These are phyloP conservation scores for Tricholoma sp. DNA, from an alignment of 768 basidiomycete species.

Conservation along the genomic window DNA sequence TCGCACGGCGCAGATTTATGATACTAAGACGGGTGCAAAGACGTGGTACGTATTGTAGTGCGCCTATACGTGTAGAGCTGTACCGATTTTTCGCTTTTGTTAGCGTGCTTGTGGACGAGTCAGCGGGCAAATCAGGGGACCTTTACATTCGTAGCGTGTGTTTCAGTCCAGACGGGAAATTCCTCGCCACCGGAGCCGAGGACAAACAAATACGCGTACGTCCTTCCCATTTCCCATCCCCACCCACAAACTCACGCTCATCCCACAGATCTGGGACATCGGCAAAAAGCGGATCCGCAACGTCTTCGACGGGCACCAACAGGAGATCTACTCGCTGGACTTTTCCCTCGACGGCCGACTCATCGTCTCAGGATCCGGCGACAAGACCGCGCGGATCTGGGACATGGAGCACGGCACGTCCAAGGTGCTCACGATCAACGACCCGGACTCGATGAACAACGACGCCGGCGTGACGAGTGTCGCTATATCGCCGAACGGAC, in stretches of 20 bases:
- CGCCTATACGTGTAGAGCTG: background rate
- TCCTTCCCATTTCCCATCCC: background rate
- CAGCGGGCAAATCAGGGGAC: conserved; percentile 69
- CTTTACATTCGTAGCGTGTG: conserved; percentile 90
- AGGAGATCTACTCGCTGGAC: conserved; percentile 92
- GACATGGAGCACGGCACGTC: conserved; percentile 33
- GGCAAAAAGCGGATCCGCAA: conserved; percentile 70
- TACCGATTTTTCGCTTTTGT: background rate
- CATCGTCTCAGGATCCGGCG: conserved; percentile 88
- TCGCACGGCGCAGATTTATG: conserved; percentile 94
- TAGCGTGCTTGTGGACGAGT: conserved; percentile 76
- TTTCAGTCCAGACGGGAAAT: conserved; percentile 86
- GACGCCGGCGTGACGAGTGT: conserved; percentile 74
- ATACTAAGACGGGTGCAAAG: conserved; percentile 81
- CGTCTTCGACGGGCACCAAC: conserved; percentile 82
- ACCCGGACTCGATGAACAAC: conserved; percentile 41
- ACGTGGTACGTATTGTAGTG: conserved; percentile 58
- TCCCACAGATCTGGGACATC: conserved; percentile 84
- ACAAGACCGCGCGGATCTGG: conserved; percentile 46
- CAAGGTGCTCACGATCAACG: conserved; percentile 44
- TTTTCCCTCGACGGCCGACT: conserved; percentile 81
- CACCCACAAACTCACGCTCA: too few relatives aligned
- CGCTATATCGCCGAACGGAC: conserved; percentile 71
- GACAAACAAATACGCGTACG: conserved; percentile 83
- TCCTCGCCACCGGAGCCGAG: conserved; percentile 88